Evolutionary conservation across 768 basidiomycete genomes (phyloP).

Genomic region (Auricularia sp.): DNA sequence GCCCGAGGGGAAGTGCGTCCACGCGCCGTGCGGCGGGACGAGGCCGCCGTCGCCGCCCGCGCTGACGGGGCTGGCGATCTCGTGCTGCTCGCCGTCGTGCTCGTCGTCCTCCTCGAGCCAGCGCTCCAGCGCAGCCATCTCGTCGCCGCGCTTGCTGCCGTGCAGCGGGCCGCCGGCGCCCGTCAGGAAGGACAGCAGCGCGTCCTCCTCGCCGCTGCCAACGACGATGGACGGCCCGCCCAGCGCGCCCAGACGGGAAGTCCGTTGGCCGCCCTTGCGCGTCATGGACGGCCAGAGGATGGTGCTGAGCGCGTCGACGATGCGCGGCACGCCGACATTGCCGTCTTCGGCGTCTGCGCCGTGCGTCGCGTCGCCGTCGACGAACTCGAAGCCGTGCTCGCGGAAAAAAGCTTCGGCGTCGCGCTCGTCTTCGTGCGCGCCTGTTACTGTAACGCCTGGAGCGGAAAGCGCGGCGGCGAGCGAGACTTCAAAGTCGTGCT

Average conservation of each 20-base stretch:
- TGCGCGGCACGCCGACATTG: constrained; percentile 45
- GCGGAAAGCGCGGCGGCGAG: constrained; percentile 31
- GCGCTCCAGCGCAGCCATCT: constrained; percentile 48
- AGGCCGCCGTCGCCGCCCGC: background rate
- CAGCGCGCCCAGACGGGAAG: background rate
- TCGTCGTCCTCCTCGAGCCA: constrained; percentile 50
- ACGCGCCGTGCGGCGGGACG: background rate
- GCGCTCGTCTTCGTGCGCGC: constrained; percentile 37
- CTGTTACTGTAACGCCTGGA: background rate
- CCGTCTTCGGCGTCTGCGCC: background rate
- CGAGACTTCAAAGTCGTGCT: constrained; percentile 57
- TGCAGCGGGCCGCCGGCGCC: background rate
- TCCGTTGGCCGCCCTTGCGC: constrained; percentile 17
- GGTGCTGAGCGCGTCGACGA: constrained; percentile 71
- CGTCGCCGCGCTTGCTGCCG: constrained; percentile 12
- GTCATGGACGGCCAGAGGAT: constrained; percentile 84
- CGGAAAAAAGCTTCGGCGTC: constrained; percentile 54
- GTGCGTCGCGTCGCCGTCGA: constrained; percentile 37
- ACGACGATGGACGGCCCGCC: background rate
- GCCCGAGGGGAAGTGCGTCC: background rate
- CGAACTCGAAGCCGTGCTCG: constrained; percentile 65
- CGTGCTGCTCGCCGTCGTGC: constrained; percentile 12
- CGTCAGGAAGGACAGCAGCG: constrained; percentile 4
- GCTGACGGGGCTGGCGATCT: background rate
- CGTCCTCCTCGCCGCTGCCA: background rate